These are phyloP conservation scores for Vitis rotundifolia DNA, from an alignment of 164 flowering plant species.

Conservation along the genomic window DNA sequence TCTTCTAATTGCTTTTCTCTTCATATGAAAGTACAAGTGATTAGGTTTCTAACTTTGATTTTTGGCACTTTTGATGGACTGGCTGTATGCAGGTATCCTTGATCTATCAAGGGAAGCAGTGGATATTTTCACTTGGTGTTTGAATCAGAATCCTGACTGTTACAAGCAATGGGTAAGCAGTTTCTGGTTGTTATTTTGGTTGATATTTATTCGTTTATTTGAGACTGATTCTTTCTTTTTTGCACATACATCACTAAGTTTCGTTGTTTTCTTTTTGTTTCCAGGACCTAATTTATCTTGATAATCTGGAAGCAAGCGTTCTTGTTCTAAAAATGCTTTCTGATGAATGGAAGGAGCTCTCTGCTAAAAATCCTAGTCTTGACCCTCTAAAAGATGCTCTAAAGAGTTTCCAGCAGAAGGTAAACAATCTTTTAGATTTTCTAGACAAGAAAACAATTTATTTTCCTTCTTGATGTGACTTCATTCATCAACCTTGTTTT, in stretches of 20 bases:
- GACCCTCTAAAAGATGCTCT: conserved; percentile 55
- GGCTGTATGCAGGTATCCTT: conserved; percentile 45
- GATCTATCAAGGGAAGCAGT: conserved; percentile 73
- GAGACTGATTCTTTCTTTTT: background rate
- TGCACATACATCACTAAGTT: background rate
- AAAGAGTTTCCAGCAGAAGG: conserved; percentile 68
- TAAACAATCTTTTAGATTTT: conserved; percentile 16
- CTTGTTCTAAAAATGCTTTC: conserved; percentile 59
- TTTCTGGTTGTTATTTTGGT: background rate
- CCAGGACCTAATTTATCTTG: conserved; percentile 74
- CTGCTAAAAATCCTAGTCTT: conserved; percentile 39
- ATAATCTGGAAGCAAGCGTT: conserved; percentile 74
- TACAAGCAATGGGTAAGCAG: conserved; percentile 83
- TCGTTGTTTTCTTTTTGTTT: conserved; percentile 4
- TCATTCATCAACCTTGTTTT: background rate
- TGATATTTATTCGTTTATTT: background rate
- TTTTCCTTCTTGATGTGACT: background rate
- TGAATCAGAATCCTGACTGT: conserved; percentile 67
- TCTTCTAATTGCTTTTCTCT: background rate
- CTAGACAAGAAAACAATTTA: background rate
- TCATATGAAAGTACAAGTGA: background rate
- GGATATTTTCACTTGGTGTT: conserved; percentile 62
- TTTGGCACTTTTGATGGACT: too few species aligned
- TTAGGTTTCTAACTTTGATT: too few species aligned
- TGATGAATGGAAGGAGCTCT: conserved; percentile 59